phyloP scores from a whole-genome alignment of 352 stramenopile genomes.

The Globisporangium perplexum region DNA sequence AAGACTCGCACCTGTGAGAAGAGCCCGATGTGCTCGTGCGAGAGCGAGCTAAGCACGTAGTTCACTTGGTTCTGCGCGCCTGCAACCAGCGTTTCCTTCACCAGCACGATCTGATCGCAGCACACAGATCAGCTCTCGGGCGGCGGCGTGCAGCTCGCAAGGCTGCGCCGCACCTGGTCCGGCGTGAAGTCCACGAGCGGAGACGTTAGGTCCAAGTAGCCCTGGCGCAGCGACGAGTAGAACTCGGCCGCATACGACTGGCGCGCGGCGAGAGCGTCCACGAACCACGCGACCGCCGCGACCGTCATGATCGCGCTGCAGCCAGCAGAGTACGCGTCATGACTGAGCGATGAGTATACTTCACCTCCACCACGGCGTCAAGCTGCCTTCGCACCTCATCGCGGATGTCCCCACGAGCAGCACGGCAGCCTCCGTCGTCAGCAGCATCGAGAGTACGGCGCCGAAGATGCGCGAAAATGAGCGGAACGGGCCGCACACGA shows the following conservation, averaged over 20 bases:
- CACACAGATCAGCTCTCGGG: not conserved
- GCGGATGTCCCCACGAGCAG: conserved; percentile 40
- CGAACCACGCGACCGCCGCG: conserved; percentile 51
- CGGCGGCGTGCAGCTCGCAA: not conserved
- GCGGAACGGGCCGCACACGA: conserved; percentile 73
- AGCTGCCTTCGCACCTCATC: conserved; percentile 39
- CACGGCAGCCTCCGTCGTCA: conserved; percentile 44
- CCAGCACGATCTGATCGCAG: conserved; percentile 47
- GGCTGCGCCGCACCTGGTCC: conserved; percentile 49
- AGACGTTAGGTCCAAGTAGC: conserved; percentile 77
- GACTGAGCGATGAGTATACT: not conserved
- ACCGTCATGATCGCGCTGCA: conserved; percentile 60
- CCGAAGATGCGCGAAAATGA: conserved; percentile 76
- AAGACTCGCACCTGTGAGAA: conserved; percentile 47
- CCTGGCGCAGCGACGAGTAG: conserved; percentile 76
- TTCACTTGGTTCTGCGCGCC: conserved; percentile 83
- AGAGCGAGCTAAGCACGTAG: conserved; percentile 78
- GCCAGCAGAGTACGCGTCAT: not conserved
- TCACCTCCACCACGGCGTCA: too few relatives aligned
- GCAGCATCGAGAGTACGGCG: conserved; percentile 59
- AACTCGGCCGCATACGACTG: conserved; percentile 86
- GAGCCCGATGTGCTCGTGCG: conserved; percentile 63
- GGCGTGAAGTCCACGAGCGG: conserved; percentile 78
- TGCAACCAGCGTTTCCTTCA: conserved; percentile 73
- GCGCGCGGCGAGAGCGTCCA: conserved; percentile 62